phyloP scores from a whole-genome alignment of 1,284 basidiomycete genomes.

The Boletus calvinii region DNA sequence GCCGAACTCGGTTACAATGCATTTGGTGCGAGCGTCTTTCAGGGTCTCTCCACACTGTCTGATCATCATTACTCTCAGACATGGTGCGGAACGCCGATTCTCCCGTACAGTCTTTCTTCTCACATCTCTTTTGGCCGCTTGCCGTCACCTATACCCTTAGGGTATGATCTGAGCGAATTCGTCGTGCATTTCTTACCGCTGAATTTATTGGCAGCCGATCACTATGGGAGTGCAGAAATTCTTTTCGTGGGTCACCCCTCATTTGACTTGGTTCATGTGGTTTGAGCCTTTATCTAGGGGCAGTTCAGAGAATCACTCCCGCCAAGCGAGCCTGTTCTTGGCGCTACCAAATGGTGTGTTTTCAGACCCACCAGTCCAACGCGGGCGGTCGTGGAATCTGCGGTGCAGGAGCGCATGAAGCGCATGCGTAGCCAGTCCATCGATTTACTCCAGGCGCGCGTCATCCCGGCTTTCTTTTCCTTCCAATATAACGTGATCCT shows the following conservation, averaged over 20 bases:
- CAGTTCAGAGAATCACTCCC: constrained; percentile 56
- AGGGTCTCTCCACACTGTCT: constrained; percentile 5
- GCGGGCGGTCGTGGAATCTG: constrained; percentile 57
- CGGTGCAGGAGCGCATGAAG: constrained; percentile 63
- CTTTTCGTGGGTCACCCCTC: constrained; percentile 56
- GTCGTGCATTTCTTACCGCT: constrained; percentile 3
- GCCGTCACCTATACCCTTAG: constrained; percentile 12
- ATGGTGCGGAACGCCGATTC: constrained; percentile 44
- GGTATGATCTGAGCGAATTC: constrained; percentile 14
- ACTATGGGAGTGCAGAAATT: constrained; percentile 78
- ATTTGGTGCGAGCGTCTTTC: constrained; percentile 52
- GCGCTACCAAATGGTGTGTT: constrained; percentile 82
- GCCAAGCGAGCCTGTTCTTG: constrained; percentile 48
- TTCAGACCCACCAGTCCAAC: constrained; percentile 58
- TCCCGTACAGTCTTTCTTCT: constrained; percentile 18
- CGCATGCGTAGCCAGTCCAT: constrained; percentile 51
- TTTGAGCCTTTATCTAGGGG: constrained; percentile 47
- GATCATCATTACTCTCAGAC: constrained; percentile 37
- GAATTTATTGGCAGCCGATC: constrained; percentile 57
- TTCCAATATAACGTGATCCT: not conserved
- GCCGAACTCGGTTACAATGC: constrained; percentile 66
- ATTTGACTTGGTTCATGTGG: not conserved
- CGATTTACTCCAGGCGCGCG: constrained; percentile 67
- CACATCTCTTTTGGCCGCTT: constrained; percentile 11
- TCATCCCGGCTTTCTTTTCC: not conserved